phyloP scores from a whole-genome alignment of 495 filamentous ascomycete genomes.

The Darksidea phi region DNA sequence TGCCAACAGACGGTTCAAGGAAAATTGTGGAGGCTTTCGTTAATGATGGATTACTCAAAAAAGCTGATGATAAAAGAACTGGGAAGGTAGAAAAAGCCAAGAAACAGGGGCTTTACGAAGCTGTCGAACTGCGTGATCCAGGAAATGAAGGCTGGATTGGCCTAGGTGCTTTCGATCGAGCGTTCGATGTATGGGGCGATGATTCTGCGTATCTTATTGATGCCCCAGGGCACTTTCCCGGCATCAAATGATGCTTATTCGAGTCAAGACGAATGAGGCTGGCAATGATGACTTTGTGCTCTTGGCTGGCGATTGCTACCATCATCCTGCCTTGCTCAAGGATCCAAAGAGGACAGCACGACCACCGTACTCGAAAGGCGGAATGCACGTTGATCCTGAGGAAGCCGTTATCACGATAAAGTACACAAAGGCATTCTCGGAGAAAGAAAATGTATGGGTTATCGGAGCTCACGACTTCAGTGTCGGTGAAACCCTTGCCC shows the following conservation, averaged over 20 bases:
- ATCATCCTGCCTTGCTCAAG: conserved; percentile 21
- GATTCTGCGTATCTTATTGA: conserved; percentile 20
- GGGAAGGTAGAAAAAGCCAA: conserved; percentile 14
- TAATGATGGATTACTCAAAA: neutral
- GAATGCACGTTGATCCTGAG: conserved; percentile 23
- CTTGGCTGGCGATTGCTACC: conserved; percentile 25
- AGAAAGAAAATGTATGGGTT: conserved; percentile 28
- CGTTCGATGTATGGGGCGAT: conserved; percentile 23
- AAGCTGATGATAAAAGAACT: conserved; percentile 10
- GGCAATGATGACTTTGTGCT: conserved; percentile 26
- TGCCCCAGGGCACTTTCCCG: conserved; percentile 22
- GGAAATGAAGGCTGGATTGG: conserved; percentile 12
- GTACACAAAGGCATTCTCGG: conserved; percentile 6
- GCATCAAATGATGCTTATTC: conserved; percentile 26
- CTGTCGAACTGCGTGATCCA: conserved; percentile 6
- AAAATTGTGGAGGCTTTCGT: conserved; percentile 21
- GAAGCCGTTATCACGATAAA: conserved; percentile 15
- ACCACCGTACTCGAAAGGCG: conserved; percentile 7
- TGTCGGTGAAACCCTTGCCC: conserved; percentile 10
- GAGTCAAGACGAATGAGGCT: conserved; percentile 2
- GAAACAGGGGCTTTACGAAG: conserved; percentile 20
- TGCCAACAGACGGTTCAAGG: conserved; percentile 20
- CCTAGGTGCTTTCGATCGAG: conserved; percentile 17
- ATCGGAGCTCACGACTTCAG: conserved; percentile 25
- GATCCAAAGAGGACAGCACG: conserved; percentile 25